phyloP scores from a whole-genome alignment of 2,329 filamentous ascomycete species.

The Graphilbum fragrans region DNA sequence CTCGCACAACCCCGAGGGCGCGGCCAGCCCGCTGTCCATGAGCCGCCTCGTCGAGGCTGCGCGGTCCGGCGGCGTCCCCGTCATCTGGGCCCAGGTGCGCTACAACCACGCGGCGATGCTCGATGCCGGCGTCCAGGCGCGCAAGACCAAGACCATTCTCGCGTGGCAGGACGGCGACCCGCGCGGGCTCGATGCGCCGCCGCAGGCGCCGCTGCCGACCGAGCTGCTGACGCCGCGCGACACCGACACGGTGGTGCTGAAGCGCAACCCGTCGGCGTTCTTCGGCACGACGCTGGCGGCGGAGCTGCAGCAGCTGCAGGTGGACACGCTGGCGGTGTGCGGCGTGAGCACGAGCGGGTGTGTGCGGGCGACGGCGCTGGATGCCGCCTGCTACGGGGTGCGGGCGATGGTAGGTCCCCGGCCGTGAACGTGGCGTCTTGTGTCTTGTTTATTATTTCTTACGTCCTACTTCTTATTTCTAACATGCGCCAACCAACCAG shows the following conservation, averaged over 20 bases:
- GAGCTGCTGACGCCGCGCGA: no score
- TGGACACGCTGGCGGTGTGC: constrained; percentile 32
- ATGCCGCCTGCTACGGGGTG: constrained; percentile 27
- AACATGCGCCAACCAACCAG: background rate
- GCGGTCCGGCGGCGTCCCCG: constrained; percentile 20
- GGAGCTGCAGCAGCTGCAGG: constrained; percentile 21
- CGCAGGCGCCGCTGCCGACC: no score
- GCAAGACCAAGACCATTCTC: constrained; percentile 9
- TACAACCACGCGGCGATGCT: constrained; percentile 27
- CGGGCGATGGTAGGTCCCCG: constrained; percentile 30
- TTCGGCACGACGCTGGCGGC: constrained; percentile 31
- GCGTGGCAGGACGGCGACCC: constrained; percentile 23
- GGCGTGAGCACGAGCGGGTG: constrained; percentile 35
- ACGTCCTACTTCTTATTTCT: background rate
- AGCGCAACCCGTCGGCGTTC: constrained; percentile 31
- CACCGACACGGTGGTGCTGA: constrained; percentile 23
- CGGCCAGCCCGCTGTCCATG: constrained; percentile 22
- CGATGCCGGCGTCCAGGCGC: constrained; percentile 20
- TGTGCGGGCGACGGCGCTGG: constrained; percentile 29
- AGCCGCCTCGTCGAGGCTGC: constrained; percentile 24
- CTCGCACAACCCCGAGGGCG: constrained; percentile 21
- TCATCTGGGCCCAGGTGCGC: constrained; percentile 31
- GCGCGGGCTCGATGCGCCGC: no score
- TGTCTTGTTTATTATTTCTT: background rate
- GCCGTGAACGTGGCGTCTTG: no score